These are phyloP conservation scores for Aspergillus fumigatiaffinis DNA, from an alignment of 2,329 filamentous ascomycete species.

Conservation along the genomic window DNA sequence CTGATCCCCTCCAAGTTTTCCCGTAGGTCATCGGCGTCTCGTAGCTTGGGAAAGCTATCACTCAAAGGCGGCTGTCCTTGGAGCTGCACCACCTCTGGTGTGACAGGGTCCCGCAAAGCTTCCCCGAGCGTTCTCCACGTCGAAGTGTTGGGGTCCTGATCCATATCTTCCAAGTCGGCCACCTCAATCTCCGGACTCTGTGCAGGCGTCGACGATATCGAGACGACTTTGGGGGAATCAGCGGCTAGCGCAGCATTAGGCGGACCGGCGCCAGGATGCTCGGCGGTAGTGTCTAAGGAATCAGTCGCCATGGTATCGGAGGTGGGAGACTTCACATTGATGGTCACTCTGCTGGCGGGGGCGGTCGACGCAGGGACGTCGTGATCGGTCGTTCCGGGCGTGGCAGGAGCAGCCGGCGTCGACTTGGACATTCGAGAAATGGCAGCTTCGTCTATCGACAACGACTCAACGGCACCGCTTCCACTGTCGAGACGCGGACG, in stretches of 20 bases:
- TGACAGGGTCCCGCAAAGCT: slow-evolving; percentile 26
- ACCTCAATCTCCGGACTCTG: slow-evolving; percentile 48
- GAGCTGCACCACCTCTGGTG: slow-evolving; percentile 34
- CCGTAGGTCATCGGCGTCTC: slow-evolving; percentile 20
- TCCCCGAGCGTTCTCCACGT: slow-evolving; percentile 41
- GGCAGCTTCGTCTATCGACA: slow-evolving; percentile 28
- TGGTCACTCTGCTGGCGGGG: slow-evolving; percentile 44
- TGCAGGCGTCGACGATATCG: slow-evolving; percentile 42
- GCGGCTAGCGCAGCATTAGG: slow-evolving; percentile 12
- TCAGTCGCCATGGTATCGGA: slow-evolving; percentile 15
- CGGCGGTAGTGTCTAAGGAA: slow-evolving; percentile 9
- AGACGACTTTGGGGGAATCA: slow-evolving; percentile 30
- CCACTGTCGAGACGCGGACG: slow-evolving; percentile 47
- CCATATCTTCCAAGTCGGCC: slow-evolving; percentile 47
- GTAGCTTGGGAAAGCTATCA: slow-evolving; percentile 36
- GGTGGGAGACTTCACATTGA: slow-evolving; percentile 43
- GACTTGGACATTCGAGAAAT: slow-evolving; percentile 13
- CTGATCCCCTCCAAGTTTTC: slow-evolving; percentile 34
- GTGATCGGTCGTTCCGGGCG: slow-evolving; percentile 16
- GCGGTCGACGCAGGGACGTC: slow-evolving; percentile 28
- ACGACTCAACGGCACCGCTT: slow-evolving; percentile 31
- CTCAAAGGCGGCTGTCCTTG: slow-evolving; percentile 29
- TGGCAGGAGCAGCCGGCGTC: slow-evolving; percentile 26
- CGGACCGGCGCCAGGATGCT: slow-evolving; percentile 13
- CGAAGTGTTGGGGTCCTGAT: slow-evolving; percentile 43